These are phyloP conservation scores for Aspergillus viridinutans DNA, from an alignment of 2,329 filamentous ascomycete genomes.

Conservation along the genomic window DNA sequence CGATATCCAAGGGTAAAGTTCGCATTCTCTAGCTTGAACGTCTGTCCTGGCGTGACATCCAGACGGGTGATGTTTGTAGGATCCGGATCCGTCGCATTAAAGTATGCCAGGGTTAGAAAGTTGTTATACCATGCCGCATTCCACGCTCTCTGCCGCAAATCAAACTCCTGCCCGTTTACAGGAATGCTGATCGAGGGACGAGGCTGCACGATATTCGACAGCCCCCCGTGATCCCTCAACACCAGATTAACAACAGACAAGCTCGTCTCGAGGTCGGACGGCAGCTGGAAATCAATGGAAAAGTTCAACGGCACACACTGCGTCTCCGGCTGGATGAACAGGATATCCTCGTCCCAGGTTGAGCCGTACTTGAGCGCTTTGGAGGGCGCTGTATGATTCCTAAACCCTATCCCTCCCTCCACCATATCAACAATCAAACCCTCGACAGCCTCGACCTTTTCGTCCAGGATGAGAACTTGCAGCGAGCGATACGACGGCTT, in stretches of 20 bases:
- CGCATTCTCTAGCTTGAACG: background rate
- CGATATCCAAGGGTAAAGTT: constrained; percentile 19
- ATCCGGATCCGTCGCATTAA: constrained; percentile 39
- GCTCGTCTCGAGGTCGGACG: constrained; percentile 1
- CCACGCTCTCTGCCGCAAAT: constrained; percentile 40
- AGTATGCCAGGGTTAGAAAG: constrained; percentile 34
- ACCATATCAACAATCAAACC: constrained; percentile 43
- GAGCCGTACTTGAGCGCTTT: constrained; percentile 30
- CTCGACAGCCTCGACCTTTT: constrained; percentile 36
- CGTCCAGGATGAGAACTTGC: constrained; percentile 30
- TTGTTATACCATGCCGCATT: constrained; percentile 45
- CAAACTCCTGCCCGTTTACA: constrained; percentile 33
- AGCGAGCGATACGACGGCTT: constrained; percentile 26
- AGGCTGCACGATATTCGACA: constrained; percentile 34
- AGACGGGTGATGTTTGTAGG: constrained; percentile 24
- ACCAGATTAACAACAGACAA: constrained; percentile 19
- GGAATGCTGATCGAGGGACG: constrained; percentile 29
- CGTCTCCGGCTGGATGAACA: constrained; percentile 46
- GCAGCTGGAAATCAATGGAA: constrained; percentile 40
- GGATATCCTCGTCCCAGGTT: constrained; percentile 46
- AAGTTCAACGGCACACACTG: constrained; percentile 40
- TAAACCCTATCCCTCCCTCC: constrained; percentile 43
- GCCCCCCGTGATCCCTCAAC: constrained; percentile 44
- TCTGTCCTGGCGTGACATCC: background rate
- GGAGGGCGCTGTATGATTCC: constrained; percentile 44